A percentile compares a stretch with the other conserved stretches of the same genome.
phyloP scores from a whole-genome alignment of 208 protist genomes.

The Crithidia sp. region DNA sequence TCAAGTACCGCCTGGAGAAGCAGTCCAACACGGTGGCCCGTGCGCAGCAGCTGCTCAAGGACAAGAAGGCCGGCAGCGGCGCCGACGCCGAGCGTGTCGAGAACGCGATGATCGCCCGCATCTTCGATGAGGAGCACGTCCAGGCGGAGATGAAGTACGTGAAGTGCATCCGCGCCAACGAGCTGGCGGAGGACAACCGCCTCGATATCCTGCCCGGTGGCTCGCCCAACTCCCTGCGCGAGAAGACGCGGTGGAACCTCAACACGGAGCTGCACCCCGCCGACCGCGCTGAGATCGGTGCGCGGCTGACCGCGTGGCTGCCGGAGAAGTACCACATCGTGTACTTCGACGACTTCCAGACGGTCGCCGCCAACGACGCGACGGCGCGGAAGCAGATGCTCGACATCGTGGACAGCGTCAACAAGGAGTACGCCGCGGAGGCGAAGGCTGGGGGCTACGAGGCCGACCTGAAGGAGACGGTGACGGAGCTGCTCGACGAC shows the following conservation, averaged over 20 bases:
- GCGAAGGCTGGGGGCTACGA: conserved; percentile 72
- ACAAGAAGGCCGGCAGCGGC: conserved; percentile 43
- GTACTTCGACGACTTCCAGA: conserved; percentile 91
- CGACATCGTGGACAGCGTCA: conserved; percentile 75
- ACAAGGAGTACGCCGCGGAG: conserved; percentile 81
- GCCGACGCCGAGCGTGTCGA: conserved; percentile 54
- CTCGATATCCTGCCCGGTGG: conserved; percentile 88
- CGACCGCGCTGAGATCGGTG: conserved; percentile 77
- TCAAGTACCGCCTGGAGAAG: conserved; percentile 84
- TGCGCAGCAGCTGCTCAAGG: conserved; percentile 83
- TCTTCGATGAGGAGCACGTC: conserved; percentile 90
- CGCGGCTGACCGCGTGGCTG: conserved; percentile 86
- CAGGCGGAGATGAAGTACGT: conserved; percentile 92
- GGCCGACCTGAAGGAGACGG: conserved; percentile 64
- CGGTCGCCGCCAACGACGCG: conserved; percentile 80
- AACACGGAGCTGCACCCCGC: conserved; percentile 86
- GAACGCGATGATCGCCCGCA: conserved; percentile 82
- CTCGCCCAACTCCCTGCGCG: conserved; percentile 84
- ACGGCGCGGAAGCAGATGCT: conserved; percentile 77
- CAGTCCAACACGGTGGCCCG: conserved; percentile 87
- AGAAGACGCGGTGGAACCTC: conserved; percentile 90
- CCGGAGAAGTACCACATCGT: conserved; percentile 92
- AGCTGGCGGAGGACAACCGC: conserved; percentile 88
- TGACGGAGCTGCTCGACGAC: conserved; percentile 73
- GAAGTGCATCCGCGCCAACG: conserved; percentile 89